Conservation (phyloP, 2,329 filamentous ascomycete genomes). For the Apiospora aurea region DNA sequence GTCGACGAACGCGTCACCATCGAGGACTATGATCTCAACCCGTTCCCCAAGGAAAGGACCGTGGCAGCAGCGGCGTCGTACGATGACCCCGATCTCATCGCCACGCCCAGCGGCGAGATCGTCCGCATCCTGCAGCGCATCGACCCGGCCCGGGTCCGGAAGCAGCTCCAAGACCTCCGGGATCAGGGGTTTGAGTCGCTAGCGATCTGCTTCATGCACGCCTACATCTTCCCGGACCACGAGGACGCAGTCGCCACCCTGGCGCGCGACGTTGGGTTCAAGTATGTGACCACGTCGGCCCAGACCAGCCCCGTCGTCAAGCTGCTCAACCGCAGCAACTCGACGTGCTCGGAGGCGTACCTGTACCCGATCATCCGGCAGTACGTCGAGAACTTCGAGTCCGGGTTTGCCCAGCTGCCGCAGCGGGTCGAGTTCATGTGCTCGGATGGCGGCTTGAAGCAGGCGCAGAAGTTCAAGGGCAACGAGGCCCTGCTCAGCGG, state of each 20-base stretch:
- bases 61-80: slow-evolving; percentile 32
- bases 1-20: slow-evolving; percentile 76
- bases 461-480: slow-evolving; percentile 96
- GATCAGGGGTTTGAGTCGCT: slow-evolving; percentile 61
- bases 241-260: slow-evolving; percentile 67
- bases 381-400: slow-evolving; percentile 71
- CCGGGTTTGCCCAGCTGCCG: slow-evolving; percentile 67
- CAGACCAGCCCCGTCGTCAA: slow-evolving; percentile 77
- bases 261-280: slow-evolving; percentile 69
- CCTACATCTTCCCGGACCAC: slow-evolving; percentile 73
- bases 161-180: slow-evolving; percentile 66
- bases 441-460: slow-evolving; percentile 51
- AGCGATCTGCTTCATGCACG: slow-evolving; percentile 74
- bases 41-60: slow-evolving; percentile 58
- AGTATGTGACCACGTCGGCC: slow-evolving; percentile 71
- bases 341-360: slow-evolving; percentile 75
- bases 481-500: slow-evolving; percentile 55
- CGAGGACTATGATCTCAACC: slow-evolving; percentile 74
- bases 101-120: slow-evolving; percentile 70
- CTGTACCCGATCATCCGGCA: slow-evolving; percentile 72
- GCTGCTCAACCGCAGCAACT: slow-evolving; percentile 70
- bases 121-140: slow-evolving; percentile 71
- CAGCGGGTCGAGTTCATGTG: slow-evolving; percentile 74
- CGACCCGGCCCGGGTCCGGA: slow-evolving; percentile 58
- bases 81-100: slow-evolving; percentile 58